Evolutionary conservation across 1,284 basidiomycete species (phyloP), one percentile per base, ranked within the genome.

Genomic region (Ceratobasidium sp.): DNA sequence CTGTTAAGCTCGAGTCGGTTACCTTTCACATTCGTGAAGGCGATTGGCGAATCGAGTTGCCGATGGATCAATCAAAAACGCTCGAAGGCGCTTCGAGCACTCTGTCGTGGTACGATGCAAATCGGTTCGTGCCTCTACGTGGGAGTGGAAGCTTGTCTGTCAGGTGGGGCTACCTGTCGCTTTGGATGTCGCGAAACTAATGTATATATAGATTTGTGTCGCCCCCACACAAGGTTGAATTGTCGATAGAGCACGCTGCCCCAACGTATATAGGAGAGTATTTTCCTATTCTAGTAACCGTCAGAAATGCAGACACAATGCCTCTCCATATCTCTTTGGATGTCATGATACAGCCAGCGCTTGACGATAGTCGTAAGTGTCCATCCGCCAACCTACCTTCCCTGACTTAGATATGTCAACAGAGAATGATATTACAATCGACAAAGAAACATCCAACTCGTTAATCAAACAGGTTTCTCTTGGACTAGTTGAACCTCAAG

Each of bases 201-300:
- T 39, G n/a, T 36, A n/a, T 14, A 55, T 67, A 71, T 43, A 48
- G 57, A 21, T 36, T 67, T 52, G 26, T 67, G 18, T 52, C 21
- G 12, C 43, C 50, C 21, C 84, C 88, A 0, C 91, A 93, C 76
- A 81, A 80, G 0, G 76, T 96, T 0, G 75, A 81, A 3, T 80
- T 93, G 3, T 81, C 82, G 0, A 77, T 94, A 46, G 79, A 82
- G 1, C 88, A 94, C 75, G 79, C 84, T 0, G 79, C 84, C 0
- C 89, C 90, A 0, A 92, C 92, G 0, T 93, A 90, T 79, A 80
- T 95, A 28, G 88, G 90, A 73, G 94, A 96, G 79, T 83, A 86
- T 45, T 91, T 91, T 76, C 88, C 90, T 0, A 88, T 96, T 74
- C 78, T 79, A 18, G 82, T 96, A 45, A 83, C 86, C 46, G 83